Percentiles rank a stretch among this genome's conserved stretches.
These are phyloP conservation scores for Lasiodiplodia hormozganensis DNA, from an alignment of 2,329 filamentous ascomycete genomes.

Conservation along the genomic window DNA sequence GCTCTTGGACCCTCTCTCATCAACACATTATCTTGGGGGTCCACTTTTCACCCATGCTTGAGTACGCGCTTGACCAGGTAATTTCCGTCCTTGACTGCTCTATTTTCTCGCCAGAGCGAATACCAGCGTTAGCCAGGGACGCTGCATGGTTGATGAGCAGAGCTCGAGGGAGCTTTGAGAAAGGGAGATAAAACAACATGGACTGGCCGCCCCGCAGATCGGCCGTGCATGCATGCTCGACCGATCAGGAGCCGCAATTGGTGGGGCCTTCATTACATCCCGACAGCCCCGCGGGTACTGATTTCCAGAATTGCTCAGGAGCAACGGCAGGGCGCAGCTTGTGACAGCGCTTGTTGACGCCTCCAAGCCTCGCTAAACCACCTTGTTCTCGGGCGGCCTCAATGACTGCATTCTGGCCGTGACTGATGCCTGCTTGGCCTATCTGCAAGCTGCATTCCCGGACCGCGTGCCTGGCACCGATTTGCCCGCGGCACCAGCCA, in stretches of 20 bases:
- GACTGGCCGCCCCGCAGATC: not conserved
- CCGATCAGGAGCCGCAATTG: not conserved
- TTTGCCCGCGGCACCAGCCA: not conserved
- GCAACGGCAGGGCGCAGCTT: not conserved
- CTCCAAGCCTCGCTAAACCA: not conserved
- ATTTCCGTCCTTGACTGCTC: not conserved
- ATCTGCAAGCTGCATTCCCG: not conserved
- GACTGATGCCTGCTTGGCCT: slow-evolving; percentile 11
- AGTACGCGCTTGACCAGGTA: not conserved
- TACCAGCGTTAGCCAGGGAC: too few relatives aligned
- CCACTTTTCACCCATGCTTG: not conserved
- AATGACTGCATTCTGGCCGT: not conserved
- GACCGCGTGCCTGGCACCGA: not conserved
- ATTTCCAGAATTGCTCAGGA: not conserved
- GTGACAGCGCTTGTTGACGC: not conserved
- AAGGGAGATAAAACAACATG: not conserved
- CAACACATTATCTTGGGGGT: not conserved
- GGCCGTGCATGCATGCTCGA: not conserved
- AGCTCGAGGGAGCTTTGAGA: not conserved
- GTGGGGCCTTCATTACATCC: not conserved
- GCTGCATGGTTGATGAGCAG: not conserved
- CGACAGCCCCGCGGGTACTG: not conserved
- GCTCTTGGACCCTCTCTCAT: not conserved
- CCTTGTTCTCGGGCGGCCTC: too few relatives aligned
- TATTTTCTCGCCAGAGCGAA: not conserved